A percentile compares a stretch with the other conserved stretches of the same genome.
phyloP scores from a whole-genome alignment of 2,329 filamentous ascomycete genomes.

The Chrysosporium keratinophilum region DNA sequence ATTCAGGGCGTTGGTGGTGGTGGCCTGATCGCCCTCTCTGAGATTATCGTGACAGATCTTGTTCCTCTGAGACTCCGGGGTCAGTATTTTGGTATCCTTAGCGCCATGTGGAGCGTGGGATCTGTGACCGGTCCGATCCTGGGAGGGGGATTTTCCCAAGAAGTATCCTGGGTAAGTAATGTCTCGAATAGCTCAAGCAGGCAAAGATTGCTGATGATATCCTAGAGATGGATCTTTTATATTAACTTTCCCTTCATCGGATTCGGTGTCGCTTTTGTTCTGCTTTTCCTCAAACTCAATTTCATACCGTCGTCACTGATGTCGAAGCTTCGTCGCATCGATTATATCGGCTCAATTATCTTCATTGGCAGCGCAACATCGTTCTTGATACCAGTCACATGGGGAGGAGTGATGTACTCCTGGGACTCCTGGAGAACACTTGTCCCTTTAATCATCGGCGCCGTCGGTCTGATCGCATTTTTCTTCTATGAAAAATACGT shows the following conservation, averaged over 20 bases:
- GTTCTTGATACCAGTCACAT: conserved; percentile 53
- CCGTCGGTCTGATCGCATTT: conserved; percentile 43
- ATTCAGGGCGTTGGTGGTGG: conserved; percentile 39
- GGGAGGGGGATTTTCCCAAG: conserved; percentile 34
- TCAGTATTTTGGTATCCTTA: conserved; percentile 33
- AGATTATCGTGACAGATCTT: conserved; percentile 38
- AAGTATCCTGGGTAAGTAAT: conserved; percentile 30
- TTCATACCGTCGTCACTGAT: conserved; percentile 39
- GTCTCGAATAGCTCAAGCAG: not conserved
- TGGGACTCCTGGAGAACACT: conserved; percentile 55
- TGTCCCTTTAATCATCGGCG: conserved; percentile 50
- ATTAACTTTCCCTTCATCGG: conserved; percentile 51
- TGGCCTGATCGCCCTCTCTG: conserved; percentile 35
- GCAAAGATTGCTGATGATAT: not conserved
- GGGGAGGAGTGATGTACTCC: conserved; percentile 55
- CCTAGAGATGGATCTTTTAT: conserved; percentile 55
- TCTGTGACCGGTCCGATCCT: conserved; percentile 34
- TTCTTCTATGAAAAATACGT: conserved; percentile 45
- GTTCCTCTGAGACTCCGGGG: conserved; percentile 34
- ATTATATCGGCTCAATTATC: conserved; percentile 52
- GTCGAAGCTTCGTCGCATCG: conserved; percentile 45
- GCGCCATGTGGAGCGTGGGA: conserved; percentile 33
- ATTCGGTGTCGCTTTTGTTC: conserved; percentile 39
- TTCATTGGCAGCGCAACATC: conserved; percentile 51
- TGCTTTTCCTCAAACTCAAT: conserved; percentile 46